phyloP scores from a whole-genome alignment of 2,329 filamentous ascomycete species.

The Fusarium nisikadoi region DNA sequence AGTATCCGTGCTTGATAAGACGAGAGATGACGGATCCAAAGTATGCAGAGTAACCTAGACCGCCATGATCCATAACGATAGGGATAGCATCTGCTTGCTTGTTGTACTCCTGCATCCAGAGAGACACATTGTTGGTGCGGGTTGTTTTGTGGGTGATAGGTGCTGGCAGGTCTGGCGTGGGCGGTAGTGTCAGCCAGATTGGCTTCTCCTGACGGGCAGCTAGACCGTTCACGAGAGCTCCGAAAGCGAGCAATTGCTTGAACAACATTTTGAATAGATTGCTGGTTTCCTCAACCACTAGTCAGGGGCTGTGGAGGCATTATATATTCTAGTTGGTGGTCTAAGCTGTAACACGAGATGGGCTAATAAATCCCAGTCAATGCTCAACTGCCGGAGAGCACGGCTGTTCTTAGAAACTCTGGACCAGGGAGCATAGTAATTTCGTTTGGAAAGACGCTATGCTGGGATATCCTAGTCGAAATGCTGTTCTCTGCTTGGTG shows the following conservation, averaged over 20 bases:
- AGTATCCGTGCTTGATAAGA: conserved; percentile 48
- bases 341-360: conserved; percentile 16
- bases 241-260: conserved; percentile 12
- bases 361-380: background rate
- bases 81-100: conserved; percentile 47
- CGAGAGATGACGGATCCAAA: conserved; percentile 52
- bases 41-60: conserved; percentile 55
- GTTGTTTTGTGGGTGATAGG: conserved; percentile 46
- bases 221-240: conserved; percentile 30
- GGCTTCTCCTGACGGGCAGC: conserved; percentile 42
- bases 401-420: background rate
- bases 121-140: conserved; percentile 51
- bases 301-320: background rate
- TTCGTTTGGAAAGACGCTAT: background rate
- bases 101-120: conserved; percentile 57
- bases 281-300: background rate
- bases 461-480: conserved; percentile 3
- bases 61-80: conserved; percentile 54
- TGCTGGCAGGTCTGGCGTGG: conserved; percentile 51
- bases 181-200: conserved; percentile 50
- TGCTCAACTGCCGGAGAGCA: background rate
- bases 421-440: background rate
- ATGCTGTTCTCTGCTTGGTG: background rate
- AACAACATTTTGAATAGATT: conserved; percentile 10
- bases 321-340: background rate